Percentiles rank a stretch among this genome's conserved stretches.
Conservation (phyloP, 2,329 filamentous ascomycete species). For the Botrytis pseudocinerea region DNA sequence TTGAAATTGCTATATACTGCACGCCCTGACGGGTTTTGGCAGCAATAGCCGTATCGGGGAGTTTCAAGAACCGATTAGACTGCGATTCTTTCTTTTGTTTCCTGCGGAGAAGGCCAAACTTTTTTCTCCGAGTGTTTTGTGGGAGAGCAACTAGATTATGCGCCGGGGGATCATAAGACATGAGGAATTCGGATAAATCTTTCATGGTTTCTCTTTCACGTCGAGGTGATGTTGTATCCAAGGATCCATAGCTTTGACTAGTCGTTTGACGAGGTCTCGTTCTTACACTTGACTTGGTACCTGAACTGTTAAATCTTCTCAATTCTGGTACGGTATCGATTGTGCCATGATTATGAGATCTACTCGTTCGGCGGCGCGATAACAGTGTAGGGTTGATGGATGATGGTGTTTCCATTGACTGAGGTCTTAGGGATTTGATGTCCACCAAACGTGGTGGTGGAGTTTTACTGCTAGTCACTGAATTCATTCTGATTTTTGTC, state of each 20-base stretch:
- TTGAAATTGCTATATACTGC: conserved; percentile 62
- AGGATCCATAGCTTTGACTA: conserved; percentile 11
- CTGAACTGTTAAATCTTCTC: conserved; percentile 8
- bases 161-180: conserved; percentile 50
- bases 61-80: conserved; percentile 41
- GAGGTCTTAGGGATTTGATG: neutral
- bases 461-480: neutral
- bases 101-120: conserved; percentile 40
- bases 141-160: conserved; percentile 53
- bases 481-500: neutral
- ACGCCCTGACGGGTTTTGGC: conserved; percentile 55
- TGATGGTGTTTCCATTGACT: neutral
- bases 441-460: neutral
- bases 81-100: conserved; percentile 40
- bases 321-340: conserved; percentile 16
- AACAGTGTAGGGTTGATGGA: conserved; percentile 19
- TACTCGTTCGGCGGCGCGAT: conserved; percentile 13
- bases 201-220: conserved; percentile 35
- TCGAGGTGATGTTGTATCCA: conserved; percentile 10
- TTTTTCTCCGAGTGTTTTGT: conserved; percentile 39
- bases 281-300: neutral
- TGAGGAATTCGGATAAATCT: conserved; percentile 52
- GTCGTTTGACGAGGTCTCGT: neutral
- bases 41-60: conserved; percentile 58
- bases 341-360: conserved; percentile 14